phyloP scores from a whole-genome alignment of 192 early-diverging fungal genomes.

The Coemansia sp. region DNA sequence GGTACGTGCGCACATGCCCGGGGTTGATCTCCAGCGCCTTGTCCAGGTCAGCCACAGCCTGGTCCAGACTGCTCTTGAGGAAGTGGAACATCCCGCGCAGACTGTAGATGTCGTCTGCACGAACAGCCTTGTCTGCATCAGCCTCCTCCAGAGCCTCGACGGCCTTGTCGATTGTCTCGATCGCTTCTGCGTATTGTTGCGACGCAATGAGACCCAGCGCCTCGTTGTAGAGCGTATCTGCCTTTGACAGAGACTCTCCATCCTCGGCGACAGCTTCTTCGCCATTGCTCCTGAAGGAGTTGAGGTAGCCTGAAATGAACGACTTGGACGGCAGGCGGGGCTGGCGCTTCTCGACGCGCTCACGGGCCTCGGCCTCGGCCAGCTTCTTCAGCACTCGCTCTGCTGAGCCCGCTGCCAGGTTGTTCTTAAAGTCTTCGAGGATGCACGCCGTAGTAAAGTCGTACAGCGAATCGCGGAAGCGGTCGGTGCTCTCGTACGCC shows the following conservation, averaged over 20 bases:
- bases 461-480: constrained; percentile 60
- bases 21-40: constrained; percentile 77
- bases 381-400: constrained; percentile 88
- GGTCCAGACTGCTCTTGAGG: constrained; percentile 77
- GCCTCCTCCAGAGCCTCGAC: constrained; percentile 59
- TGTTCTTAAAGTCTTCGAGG: constrained; percentile 92
- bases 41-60: constrained; percentile 74
- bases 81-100: constrained; percentile 87
- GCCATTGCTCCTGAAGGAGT: constrained; percentile 73
- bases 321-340: constrained; percentile 84
- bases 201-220: constrained; percentile 56
- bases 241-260: constrained; percentile 32
- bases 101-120: constrained; percentile 74
- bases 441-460: constrained; percentile 93
- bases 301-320: constrained; percentile 91
- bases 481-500: constrained; percentile 60
- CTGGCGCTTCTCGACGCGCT: constrained; percentile 60
- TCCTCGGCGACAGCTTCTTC: constrained; percentile 28
- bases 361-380: constrained; percentile 73
- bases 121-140: constrained; percentile 30
- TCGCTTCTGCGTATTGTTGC: constrained; percentile 62
- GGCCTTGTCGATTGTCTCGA: constrained; percentile 65
- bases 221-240: constrained; percentile 54
- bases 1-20: constrained; percentile 76
- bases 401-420: constrained; percentile 70